Base-by-base conservation (phyloP, 805 yeast genomes). In the Limtongozyma cylindracea region DNA sequence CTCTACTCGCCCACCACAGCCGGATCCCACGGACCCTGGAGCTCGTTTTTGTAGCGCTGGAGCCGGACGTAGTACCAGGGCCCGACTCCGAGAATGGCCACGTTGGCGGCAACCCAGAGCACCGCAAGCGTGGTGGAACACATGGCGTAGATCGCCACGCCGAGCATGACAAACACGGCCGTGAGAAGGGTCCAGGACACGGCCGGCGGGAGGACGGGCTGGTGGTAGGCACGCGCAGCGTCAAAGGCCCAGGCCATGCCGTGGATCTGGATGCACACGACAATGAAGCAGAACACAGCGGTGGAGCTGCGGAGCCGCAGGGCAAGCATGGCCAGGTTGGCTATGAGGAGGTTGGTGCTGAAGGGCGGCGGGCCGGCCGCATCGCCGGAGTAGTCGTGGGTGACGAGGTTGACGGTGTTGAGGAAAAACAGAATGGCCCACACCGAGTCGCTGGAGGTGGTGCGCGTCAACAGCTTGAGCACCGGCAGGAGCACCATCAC, bases 401-500 rank as follows among this genome's bases (percentile, higher is more conserved):
- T 53, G 13, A 68, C 35, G 3, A 80, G 46, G 33, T 78, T 78
- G 20, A 67, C 47, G 8, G 77, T 32, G 16, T 74, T 66, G 10
- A 88, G 49, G 67, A 93, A 71, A 21, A 70, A 65, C 6, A 91
- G 63, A 4, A 88, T 43, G 0, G 92, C 80, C 95, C 96, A 84
- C 27, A 88, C 78, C 10, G 94, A 77, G 46, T 88, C 96, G 1
- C 88, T 71, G 0, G 94, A 65, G 0, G 94, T 78, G 0, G 93
- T 72, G 33, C 67, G 64, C 1, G 94, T 78, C 19, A 88, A 53
- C 1, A 94, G 78, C 32, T 76, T 72, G 22, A 88, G 55, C 2
- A 88, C 84, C 0, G 98, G 98, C 0, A 95, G 73, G 19, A 84
- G 50, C n/a, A n/a, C n/a, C n/a, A n/a, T n/a, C n/a, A n/a, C n/a